Percentiles rank a stretch among this genome's conserved stretches.
phyloP scores from a whole-genome alignment of 805 yeast genomes.

The Candida methanosorbosa region DNA sequence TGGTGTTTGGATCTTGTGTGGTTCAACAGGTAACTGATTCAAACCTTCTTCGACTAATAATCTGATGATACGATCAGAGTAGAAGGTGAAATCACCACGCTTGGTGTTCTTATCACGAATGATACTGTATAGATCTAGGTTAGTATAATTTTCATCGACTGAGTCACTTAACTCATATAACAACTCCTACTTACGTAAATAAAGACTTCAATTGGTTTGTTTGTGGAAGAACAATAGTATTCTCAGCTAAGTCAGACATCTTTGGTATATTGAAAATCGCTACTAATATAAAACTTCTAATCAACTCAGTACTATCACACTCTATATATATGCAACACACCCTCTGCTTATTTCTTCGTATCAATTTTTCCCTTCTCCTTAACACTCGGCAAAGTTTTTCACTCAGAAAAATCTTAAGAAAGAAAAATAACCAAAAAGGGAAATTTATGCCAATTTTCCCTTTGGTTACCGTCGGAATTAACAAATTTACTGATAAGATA shows the following conservation, averaged over 20 bases:
- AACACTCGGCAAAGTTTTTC: too few relatives aligned
- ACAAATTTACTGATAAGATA: too few relatives aligned
- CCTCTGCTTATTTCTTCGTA: too few relatives aligned
- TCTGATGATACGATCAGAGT: conserved; percentile 90
- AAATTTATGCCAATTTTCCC: too few relatives aligned
- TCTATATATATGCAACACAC: too few relatives aligned
- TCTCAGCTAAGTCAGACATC: conserved; percentile 21
- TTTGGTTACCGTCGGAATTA: too few relatives aligned
- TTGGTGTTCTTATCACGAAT: conserved; percentile 75
- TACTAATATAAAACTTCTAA: too few relatives aligned
- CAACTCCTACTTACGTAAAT: conserved; percentile 39
- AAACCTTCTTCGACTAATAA: conserved; percentile 92
- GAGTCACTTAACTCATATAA: not conserved
- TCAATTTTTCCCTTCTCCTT: too few relatives aligned
- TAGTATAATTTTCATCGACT: not conserved
- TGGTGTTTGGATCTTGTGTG: conserved; percentile 62
- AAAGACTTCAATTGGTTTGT: conserved; percentile 85
- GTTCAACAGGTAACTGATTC: conserved; percentile 85
- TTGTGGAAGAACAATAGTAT: conserved; percentile 70
- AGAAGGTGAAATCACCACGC: conserved; percentile 91
- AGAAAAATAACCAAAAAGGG: too few relatives aligned
- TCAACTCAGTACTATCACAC: too few relatives aligned
- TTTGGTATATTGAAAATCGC: too few relatives aligned
- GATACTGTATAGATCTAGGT: conserved; percentile 43
- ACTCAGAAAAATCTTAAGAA: too few relatives aligned